Evolutionary conservation across 1,284 basidiomycete genomes (phyloP).

Genomic region (Cystobasidiaceae sp.): DNA sequence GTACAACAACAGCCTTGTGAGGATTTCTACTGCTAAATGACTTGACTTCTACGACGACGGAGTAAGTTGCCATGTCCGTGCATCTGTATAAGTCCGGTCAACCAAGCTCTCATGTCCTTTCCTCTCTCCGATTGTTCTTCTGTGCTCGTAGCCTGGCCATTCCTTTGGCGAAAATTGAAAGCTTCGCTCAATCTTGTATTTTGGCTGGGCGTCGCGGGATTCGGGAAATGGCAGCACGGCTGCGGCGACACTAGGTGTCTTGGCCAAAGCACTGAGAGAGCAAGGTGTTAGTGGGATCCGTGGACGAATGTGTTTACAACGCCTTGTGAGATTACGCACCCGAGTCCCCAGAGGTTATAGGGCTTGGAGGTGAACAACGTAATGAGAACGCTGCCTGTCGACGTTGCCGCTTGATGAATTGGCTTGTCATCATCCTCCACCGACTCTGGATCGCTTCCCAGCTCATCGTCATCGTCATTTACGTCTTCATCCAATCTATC

Average conservation of each 20-base stretch:
- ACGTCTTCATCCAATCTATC: slow-evolving; percentile 43
- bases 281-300: slow-evolving; percentile 46
- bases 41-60: neutral
- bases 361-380: slow-evolving; percentile 81
- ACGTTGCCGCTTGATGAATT: slow-evolving; percentile 39
- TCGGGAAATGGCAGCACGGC: slow-evolving; percentile 43
- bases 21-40: neutral
- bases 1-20: too few relatives aligned
- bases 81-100: slow-evolving; percentile 19
- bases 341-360: slow-evolving; percentile 74
- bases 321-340: slow-evolving; percentile 27
- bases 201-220: slow-evolving; percentile 53
- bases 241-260: slow-evolving; percentile 57
- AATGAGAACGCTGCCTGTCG: slow-evolving; percentile 63
- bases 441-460: slow-evolving; percentile 24
- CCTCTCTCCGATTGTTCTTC: slow-evolving; percentile 64
- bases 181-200: slow-evolving; percentile 68
- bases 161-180: slow-evolving; percentile 68
- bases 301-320: slow-evolving; percentile 31
- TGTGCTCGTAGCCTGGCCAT: slow-evolving; percentile 83
- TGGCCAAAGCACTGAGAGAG: slow-evolving; percentile 64
- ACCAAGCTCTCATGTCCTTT: slow-evolving; percentile 15
- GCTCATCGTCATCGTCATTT: slow-evolving; percentile 49
- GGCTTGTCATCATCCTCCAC: slow-evolving; percentile 51
- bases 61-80: slow-evolving; percentile 23